Conservation (phyloP, 257 asterid species). For the Jacaranda mimosifolia region DNA sequence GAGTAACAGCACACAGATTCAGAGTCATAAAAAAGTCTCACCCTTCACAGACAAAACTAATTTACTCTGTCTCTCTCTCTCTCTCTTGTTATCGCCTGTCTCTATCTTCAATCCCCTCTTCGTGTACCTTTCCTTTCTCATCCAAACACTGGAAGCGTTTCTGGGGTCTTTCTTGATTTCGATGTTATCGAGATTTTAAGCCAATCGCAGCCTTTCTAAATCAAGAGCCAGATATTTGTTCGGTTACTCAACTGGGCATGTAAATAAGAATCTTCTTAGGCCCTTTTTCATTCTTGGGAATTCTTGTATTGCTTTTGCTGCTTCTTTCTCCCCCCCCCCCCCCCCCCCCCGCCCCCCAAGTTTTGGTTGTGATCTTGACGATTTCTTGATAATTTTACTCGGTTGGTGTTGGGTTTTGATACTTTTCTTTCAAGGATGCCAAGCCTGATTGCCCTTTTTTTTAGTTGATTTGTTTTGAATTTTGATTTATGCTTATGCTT, state of each 20-base stretch:
- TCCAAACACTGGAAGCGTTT: neutral
- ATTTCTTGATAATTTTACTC: neutral
- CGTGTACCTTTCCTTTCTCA: neutral
- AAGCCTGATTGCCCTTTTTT: constrained; percentile 7
- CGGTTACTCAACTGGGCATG: neutral
- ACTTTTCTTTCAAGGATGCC: neutral
- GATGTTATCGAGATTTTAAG: neutral
- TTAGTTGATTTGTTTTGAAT: neutral
- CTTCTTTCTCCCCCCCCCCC: too few relatives aligned
- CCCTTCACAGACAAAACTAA: neutral
- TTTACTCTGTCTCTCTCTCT: too few relatives aligned
- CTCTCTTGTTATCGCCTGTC: neutral
- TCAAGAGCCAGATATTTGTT: constrained; percentile 2
- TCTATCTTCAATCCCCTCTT: constrained; percentile 1
- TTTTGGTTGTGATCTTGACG: neutral
- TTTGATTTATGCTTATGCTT: neutral
- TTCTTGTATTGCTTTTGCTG: too few relatives aligned
- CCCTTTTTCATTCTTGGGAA: neutral
- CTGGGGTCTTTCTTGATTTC: neutral
- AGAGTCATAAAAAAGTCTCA: neutral
- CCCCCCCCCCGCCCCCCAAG: too few relatives aligned
- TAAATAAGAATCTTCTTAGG: neutral
- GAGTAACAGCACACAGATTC: constrained; percentile 1
- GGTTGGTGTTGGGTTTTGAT: neutral
- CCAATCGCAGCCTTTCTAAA: neutral